These are phyloP conservation scores for Magnusiomyces paraingens DNA, from an alignment of 1,139 yeast genomes.

Conservation along the genomic window DNA sequence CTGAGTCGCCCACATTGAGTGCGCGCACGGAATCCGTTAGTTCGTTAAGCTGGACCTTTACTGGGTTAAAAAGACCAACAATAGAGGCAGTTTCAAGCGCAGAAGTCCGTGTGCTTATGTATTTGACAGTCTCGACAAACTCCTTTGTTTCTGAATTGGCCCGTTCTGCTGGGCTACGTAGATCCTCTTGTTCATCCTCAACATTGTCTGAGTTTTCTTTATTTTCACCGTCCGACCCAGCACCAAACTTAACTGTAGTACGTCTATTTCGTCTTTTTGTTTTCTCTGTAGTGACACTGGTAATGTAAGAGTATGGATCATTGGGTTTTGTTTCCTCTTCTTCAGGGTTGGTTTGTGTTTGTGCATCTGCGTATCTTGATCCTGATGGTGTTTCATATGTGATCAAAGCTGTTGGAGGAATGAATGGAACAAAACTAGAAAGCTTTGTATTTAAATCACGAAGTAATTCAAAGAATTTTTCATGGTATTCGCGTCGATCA, in stretches of 20 bases:
- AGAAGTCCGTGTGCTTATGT: neutral
- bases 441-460: constrained; percentile 21
- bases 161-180: constrained; percentile 1
- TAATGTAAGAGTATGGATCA: constrained; percentile 6
- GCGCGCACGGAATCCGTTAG: neutral
- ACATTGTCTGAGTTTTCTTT: neutral
- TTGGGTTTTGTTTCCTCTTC: neutral
- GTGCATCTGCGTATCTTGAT: constrained; percentile 26
- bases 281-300: constrained; percentile 9
- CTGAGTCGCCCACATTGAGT: neutral
- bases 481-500: constrained; percentile 31
- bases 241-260: constrained; percentile 6
- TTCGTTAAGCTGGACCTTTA: constrained; percentile 1
- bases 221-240: neutral
- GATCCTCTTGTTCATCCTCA: neutral
- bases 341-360: constrained; percentile 27
- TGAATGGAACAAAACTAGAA: constrained; percentile 18
- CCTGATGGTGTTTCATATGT: constrained; percentile 18
- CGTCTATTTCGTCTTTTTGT: constrained; percentile 4
- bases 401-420: constrained; percentile 20
- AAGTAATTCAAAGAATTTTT: constrained; percentile 21
- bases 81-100: neutral
- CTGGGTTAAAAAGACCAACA: neutral
- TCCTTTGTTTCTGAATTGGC: neutral
- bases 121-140: neutral